Evolutionary conservation across 2,329 filamentous ascomycete genomes (phyloP), one percentile per base, ranked within the genome.

Genomic region (Fusarium pseudocircinatum): DNA sequence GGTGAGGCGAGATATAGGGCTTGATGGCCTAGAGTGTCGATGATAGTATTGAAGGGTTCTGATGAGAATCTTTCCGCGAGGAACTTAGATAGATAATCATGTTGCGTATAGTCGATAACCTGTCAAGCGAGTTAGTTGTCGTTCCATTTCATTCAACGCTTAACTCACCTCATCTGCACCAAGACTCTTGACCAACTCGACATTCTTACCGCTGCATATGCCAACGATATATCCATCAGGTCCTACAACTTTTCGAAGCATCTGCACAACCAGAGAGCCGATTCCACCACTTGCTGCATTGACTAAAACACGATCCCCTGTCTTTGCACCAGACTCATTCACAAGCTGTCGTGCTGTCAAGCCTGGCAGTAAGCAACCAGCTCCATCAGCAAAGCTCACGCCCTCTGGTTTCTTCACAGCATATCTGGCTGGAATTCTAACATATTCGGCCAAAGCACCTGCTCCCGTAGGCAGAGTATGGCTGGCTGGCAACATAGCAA

Each of bases 361-460:
- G 11, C 80, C 83, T 10, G 83, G 80, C 36, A 84, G 77, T n/a
- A 82, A 68, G 32, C 84, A 78, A 2, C 83, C 83, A 0, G 83
- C 81, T 2, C 79, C 83, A 43, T 85, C 79, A 37, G 74, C 78
- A 46, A 82, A 69, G 26, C 54, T 69, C 15, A 80, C 75, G 2
- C 62, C 69, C 9, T 71, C 69, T 4, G 84, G 82, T 64, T 81
- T 82, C 18, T 74, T 69, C 16, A 79, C 79, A 13, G 80, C 79
- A 24, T 81, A 81, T 43, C 77, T 75, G 7, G 80, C 79, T 6
- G 82, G 79, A 6, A 85, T 69, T 4, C 81, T 76, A 6, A 86
- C 76, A 64, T 83, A 80, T 68, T 85, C 80, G 1, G 83, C 81
- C 39, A 86, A 72, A 11, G 84, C 80, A 11, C 85, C 85, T 2